phyloP scores from a whole-genome alignment of 1,139 yeast genomes.

The Kodamaea arcana region DNA sequence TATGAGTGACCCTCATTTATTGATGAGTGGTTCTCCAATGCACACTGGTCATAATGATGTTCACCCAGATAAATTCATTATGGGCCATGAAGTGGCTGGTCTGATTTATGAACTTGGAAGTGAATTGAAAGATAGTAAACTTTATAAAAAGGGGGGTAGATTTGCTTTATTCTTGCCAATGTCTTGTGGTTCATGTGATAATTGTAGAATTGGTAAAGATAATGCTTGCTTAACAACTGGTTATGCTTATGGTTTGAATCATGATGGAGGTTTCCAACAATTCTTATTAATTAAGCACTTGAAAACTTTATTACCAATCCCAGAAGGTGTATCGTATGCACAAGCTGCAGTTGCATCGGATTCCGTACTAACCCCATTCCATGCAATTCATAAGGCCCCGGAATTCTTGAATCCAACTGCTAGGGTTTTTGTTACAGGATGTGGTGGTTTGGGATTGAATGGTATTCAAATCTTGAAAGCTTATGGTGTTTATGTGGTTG shows the following conservation, averaged over 20 bases:
- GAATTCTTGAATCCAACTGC: slow-evolving; percentile 29
- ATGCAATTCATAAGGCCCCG: slow-evolving; percentile 42
- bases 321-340: slow-evolving; percentile 42
- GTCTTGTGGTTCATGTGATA: slow-evolving; percentile 42
- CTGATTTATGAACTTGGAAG: slow-evolving; percentile 39
- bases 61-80: slow-evolving; percentile 32
- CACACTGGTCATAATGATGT: slow-evolving; percentile 11
- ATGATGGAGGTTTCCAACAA: slow-evolving; percentile 51
- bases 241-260: slow-evolving; percentile 39
- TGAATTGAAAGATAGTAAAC: slow-evolving; percentile 20
- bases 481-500: slow-evolving; percentile 40
- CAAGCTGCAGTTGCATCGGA: slow-evolving; percentile 49
- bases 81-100: slow-evolving; percentile 62
- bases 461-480: slow-evolving; percentile 43
- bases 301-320: slow-evolving; percentile 39
- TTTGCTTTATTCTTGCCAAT: slow-evolving; percentile 34
- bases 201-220: slow-evolving; percentile 43
- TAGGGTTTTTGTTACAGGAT: slow-evolving; percentile 43
- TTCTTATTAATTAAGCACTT: slow-evolving; percentile 37
- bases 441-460: slow-evolving; percentile 51
- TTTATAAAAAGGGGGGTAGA: slow-evolving; percentile 32
- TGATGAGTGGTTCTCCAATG: slow-evolving; percentile 22
- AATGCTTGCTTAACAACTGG: slow-evolving; percentile 27
- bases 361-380: slow-evolving; percentile 50
- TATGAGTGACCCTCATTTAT: slow-evolving; percentile 46